Base-by-base conservation (phyloP, 352 stramenopile genomes). In the Pythium apleroticum region DNA sequence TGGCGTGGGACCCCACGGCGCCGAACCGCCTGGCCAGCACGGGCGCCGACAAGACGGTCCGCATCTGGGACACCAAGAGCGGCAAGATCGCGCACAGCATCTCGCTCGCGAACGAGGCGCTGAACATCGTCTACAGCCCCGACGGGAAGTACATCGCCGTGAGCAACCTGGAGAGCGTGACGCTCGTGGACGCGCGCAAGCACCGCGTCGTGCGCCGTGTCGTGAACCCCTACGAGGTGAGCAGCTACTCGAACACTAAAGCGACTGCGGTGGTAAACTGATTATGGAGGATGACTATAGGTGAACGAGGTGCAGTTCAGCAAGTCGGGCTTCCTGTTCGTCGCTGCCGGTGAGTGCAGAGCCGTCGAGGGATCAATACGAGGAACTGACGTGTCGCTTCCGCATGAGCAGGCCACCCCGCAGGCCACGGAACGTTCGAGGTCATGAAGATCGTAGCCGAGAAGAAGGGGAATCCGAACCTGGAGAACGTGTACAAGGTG, bases 401-500 rank as follows among this genome's bases (percentile, higher is more conserved):
- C 30, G 6, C 33, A 30, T n/a, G n/a, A n/a, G 28, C 49, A 82
- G 84, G 84, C 0, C 84, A 95, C 58, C 77, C 86, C 11, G 67
- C 84, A 1, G 86, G 86, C 0, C 85, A 91, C 55, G 86, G 86
- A 30, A 92, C 82, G 5, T 90, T 93, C 52, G 86, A 95, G 66
- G 91, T 95, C 69, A 90, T 92, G 76, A 78, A 83, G 33, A 75
- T 95, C 41, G 76, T 90, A 8, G 28, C 68, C 3, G 86, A 95
- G 52, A 90, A 91, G 62, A 91, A 92, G 61, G 80, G 80, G 4
- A 86, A 80, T 4, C 81, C 84, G n/a, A 92, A 91, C 46, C 72
- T 95, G 1, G 84, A 93, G 55, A 93, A 88, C 59, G 78, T 90
- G 25, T 81, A 91, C 63, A 93, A 95, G 79, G 86, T 89, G 28